A percentile compares a stretch with the other conserved stretches of the same genome.
Conservation (phyloP, 73 alveolate genomes). For the Breviolum minutum region DNA sequence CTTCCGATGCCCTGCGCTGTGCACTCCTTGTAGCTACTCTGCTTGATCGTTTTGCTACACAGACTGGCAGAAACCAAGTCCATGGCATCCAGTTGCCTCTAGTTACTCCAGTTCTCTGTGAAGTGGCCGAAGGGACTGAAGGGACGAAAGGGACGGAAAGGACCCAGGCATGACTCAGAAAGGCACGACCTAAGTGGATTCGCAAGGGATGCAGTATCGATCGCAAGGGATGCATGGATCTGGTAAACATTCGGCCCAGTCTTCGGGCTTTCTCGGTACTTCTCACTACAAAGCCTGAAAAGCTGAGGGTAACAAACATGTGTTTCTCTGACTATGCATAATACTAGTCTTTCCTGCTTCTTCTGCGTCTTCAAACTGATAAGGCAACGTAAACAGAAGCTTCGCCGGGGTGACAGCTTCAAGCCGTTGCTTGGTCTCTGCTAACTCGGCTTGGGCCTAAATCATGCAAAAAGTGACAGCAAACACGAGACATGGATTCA, state of each 20-base stretch:
- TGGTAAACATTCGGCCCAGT: too few species aligned
- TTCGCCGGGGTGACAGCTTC: slow-evolving; percentile 33
- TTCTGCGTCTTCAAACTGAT: too few species aligned
- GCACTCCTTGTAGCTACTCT: background rate
- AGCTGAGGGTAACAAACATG: too few species aligned
- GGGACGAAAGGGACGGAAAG: too few species aligned
- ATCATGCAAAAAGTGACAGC: background rate
- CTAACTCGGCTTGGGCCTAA: slow-evolving; percentile 57
- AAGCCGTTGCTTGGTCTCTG: slow-evolving; percentile 65
- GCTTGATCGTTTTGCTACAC: background rate
- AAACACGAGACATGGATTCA: background rate
- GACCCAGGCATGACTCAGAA: background rate
- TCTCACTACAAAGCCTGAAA: too few species aligned
- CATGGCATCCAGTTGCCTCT: background rate
- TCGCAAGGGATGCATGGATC: too few species aligned
- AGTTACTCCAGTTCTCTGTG: background rate
- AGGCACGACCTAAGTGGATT: background rate
- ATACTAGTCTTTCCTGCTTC: too few species aligned
- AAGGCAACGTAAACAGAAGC: too few species aligned
- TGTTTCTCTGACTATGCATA: too few species aligned
- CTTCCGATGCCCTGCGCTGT: background rate
- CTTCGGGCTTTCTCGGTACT: too few species aligned
- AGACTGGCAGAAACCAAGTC: background rate
- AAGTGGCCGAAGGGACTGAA: background rate
- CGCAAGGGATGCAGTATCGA: too few species aligned